Conservation (phyloP, 345 rosid species). For the Ricinus communis region DNA sequence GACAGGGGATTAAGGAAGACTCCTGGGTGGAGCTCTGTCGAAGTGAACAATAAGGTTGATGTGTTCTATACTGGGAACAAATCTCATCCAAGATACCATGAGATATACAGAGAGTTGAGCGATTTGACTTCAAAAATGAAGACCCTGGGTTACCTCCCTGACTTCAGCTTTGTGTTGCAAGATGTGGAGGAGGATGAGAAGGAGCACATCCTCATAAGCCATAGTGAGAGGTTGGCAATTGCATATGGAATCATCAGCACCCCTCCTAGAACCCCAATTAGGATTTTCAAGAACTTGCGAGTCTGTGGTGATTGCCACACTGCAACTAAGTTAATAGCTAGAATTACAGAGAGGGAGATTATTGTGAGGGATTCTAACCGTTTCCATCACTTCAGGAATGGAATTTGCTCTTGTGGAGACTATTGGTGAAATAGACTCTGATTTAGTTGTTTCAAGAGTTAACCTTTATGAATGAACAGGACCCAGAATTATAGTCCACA, state of each 20-base stretch:
- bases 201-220: constrained; percentile 4
- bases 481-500: background rate
- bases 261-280: background rate
- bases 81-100: constrained; percentile 6
- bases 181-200: constrained; percentile 14
- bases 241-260: constrained; percentile 8
- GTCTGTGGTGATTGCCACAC: constrained; percentile 15
- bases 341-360: constrained; percentile 13
- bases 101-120: constrained; percentile 5
- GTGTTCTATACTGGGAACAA: constrained; percentile 1
- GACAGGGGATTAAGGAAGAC: constrained; percentile 8
- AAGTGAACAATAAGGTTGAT: constrained; percentile 6
- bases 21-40: constrained; percentile 12
- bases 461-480: background rate
- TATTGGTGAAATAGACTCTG: background rate
- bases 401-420: constrained; percentile 12
- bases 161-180: constrained; percentile 7
- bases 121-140: constrained; percentile 9
- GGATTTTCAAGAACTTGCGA: constrained; percentile 11
- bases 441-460: background rate
- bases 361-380: constrained; percentile 13
- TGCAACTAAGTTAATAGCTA: constrained; percentile 7
- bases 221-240: constrained; percentile 14
- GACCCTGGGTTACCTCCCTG: constrained; percentile 4
- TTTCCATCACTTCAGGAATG: constrained; percentile 11